phyloP scores from a whole-genome alignment of 1,284 basidiomycete genomes.

The Moniliophthora roreri region DNA sequence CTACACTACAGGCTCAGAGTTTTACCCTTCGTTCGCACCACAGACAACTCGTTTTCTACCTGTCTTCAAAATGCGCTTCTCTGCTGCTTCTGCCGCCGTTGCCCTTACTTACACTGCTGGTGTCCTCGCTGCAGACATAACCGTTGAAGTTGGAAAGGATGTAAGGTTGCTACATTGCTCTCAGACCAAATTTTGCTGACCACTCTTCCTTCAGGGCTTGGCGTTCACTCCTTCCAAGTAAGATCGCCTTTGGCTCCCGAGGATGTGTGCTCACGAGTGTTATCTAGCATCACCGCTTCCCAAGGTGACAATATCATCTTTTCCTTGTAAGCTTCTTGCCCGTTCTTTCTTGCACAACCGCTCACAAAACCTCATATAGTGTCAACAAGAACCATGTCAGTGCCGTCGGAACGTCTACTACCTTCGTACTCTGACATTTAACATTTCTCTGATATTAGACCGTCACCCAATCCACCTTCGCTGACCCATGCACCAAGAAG shows the following conservation, averaged over 20 bases:
- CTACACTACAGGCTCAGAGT: neutral
- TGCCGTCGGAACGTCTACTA: neutral
- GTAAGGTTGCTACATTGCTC: slow-evolving; percentile 32
- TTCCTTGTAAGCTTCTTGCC: too few relatives aligned
- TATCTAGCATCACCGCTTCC: too few relatives aligned
- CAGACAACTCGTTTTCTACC: neutral
- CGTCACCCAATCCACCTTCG: slow-evolving; percentile 61
- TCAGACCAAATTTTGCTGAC: slow-evolving; percentile 28
- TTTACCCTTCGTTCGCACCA: neutral
- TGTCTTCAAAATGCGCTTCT: slow-evolving; percentile 50
- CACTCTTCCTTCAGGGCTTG: slow-evolving; percentile 10
- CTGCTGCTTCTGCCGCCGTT: slow-evolving; percentile 37
- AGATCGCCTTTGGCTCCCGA: too few relatives aligned
- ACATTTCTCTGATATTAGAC: slow-evolving; percentile 29
- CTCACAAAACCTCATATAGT: too few relatives aligned
- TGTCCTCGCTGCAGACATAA: slow-evolving; percentile 32
- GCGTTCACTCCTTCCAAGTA: too few relatives aligned
- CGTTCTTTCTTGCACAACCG: too few relatives aligned
- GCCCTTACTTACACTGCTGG: slow-evolving; percentile 37
- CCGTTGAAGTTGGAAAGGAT: slow-evolving; percentile 48
- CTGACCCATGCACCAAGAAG: slow-evolving; percentile 35
- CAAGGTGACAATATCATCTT: too few relatives aligned
- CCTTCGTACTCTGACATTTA: neutral
- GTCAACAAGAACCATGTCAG: slow-evolving; percentile 46
- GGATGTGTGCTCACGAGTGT: too few relatives aligned